Conservation (phyloP, 306 rosid genomes). For the Canavalia ensiformis region DNA sequence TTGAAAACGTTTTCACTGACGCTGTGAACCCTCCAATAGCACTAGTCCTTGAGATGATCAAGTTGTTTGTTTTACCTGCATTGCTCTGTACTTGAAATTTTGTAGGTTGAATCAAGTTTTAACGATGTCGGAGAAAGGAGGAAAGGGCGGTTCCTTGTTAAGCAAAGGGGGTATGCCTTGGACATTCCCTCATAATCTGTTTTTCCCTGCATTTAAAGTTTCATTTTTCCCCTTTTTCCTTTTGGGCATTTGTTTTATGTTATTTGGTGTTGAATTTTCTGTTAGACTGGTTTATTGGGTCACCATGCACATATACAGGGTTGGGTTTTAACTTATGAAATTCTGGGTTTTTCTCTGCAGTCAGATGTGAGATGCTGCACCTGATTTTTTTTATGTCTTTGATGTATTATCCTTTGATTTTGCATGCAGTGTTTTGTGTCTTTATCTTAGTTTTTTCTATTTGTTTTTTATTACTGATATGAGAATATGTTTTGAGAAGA, state of each 20-base stretch:
- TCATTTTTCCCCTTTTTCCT: neutral
- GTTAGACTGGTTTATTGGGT: constrained; percentile 36
- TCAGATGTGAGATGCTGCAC: neutral
- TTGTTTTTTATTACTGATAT: constrained; percentile 35
- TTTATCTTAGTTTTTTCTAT: neutral
- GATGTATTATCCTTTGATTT: constrained; percentile 26
- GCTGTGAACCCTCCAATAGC: constrained; percentile 17
- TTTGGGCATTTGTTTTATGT: neutral
- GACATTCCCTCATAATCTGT: constrained; percentile 7
- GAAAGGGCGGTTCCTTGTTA: constrained; percentile 59
- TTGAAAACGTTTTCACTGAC: neutral
- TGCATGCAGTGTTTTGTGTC: neutral
- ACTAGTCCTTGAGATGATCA: constrained; percentile 28
- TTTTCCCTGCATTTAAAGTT: constrained; percentile 15
- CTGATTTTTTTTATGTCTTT: constrained; percentile 2
- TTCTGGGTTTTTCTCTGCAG: neutral
- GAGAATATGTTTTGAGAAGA: constrained; percentile 26
- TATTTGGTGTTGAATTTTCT: constrained; percentile 32
- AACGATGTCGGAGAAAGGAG: constrained; percentile 77
- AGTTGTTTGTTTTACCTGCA: constrained; percentile 40
- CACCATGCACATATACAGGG: neutral
- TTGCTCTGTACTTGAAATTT: constrained; percentile 42
- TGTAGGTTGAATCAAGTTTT: constrained; percentile 45
- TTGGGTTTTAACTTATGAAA: constrained; percentile 36
- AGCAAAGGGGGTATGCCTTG: constrained; percentile 53